Evolutionary conservation across 768 basidiomycete species (phyloP), one percentile per base, ranked within the genome.

Genomic region (Termitomyces sp.): DNA sequence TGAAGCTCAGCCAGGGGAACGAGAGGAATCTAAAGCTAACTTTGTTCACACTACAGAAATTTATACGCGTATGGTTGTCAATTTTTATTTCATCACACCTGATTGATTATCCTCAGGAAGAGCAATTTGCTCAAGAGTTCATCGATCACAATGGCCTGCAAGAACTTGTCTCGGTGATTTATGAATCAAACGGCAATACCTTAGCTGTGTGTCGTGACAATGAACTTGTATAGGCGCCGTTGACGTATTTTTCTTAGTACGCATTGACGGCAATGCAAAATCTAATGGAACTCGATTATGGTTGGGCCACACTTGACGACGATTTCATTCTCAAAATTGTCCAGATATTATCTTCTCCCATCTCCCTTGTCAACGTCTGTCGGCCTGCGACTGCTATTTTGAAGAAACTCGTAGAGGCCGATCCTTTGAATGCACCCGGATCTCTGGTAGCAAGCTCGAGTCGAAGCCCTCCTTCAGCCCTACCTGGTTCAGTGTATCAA

Each of bases 331-430:
- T 84, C 64, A 81, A 82, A 69, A 81, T 94, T 51, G 91, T 92
- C 16, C 82, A 86, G 65, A 87, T 90, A 62, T 77, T 92, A 26
- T 84, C 90, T 0, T 89, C 90, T 0, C 77, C 87, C 0, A 77
- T 81, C 39, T 89, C 88, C 12, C 80, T 87, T 18, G 86, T 95
- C 76, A 97, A 97, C 60, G 91, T 95, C 58, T 92, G 90, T 65
- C 87, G 93, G 5, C 94, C 94, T 34, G 94, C 93, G 1, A 94
- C 91, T 44, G 86, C 90, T 34, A 94, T 96, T 55, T 78, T 95
- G 60, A 92, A 92, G 73, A 88, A 88, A 61, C 82, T 96, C 22
- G 92, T 94, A 15, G 92, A 94, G 69, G 92, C 92, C 9, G 90
- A 92, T 65, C 88, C 92, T 18, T 73, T 79, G 63, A 85, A 75